Percentiles rank a stretch among this genome's conserved stretches.
Conservation (phyloP, 2,329 filamentous ascomycete genomes). For the Thelonectria olida region DNA sequence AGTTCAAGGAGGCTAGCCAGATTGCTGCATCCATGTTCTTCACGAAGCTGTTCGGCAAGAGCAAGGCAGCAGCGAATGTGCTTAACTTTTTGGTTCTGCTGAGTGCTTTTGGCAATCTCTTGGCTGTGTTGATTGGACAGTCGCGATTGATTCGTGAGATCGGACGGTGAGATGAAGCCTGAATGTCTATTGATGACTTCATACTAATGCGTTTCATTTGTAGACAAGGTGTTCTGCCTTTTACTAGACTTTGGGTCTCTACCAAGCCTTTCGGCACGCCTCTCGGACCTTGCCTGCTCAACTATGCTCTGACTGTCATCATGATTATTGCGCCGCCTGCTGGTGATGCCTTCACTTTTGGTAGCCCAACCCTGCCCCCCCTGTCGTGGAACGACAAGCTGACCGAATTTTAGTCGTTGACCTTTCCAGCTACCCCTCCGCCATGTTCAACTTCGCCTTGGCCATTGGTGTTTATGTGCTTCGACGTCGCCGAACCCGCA, state of each 20-base stretch:
- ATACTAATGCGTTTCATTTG: background rate
- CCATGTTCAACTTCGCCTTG: slow-evolving; percentile 66
- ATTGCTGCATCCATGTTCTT: slow-evolving; percentile 68
- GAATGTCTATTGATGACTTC: background rate
- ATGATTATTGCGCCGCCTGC: slow-evolving; percentile 70
- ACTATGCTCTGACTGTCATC: slow-evolving; percentile 64
- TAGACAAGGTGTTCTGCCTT: slow-evolving; percentile 68
- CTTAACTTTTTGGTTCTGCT: slow-evolving; percentile 67
- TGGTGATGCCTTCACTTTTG: slow-evolving; percentile 71
- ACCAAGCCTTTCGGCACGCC: slow-evolving; percentile 72
- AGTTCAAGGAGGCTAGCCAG: slow-evolving; percentile 59
- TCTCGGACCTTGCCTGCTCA: slow-evolving; percentile 64
- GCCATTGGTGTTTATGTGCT: slow-evolving; percentile 67
- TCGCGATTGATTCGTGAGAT: slow-evolving; percentile 68
- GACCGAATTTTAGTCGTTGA: slow-evolving; percentile 59
- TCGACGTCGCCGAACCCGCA: slow-evolving; percentile 61
- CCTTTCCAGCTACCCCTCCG: slow-evolving; percentile 65
- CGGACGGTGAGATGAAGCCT: slow-evolving; percentile 51
- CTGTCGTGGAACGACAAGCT: background rate
- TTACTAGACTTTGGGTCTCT: slow-evolving; percentile 66
- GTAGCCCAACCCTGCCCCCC: slow-evolving; percentile 39
- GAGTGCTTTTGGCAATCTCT: slow-evolving; percentile 66
- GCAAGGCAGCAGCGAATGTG: slow-evolving; percentile 56
- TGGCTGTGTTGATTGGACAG: slow-evolving; percentile 63
- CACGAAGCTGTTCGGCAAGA: slow-evolving; percentile 59